Evolutionary conservation across 768 basidiomycete species (phyloP).

Genomic region (Cubamyces sp.): DNA sequence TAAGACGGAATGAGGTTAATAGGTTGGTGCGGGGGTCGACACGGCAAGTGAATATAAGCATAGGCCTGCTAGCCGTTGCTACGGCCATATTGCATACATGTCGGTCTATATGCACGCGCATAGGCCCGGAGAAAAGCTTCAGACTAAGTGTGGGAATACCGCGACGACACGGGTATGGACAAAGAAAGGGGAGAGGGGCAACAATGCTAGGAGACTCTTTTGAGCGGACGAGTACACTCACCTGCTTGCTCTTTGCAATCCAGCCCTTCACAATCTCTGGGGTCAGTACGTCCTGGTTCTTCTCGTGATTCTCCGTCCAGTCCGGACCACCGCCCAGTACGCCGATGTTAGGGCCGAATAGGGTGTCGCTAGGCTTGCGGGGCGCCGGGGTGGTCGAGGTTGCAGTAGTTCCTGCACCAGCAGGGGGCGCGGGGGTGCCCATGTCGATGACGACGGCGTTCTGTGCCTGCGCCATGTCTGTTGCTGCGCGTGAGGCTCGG

Average conservation of each 20-base stretch:
- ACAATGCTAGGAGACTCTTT: too few species aligned
- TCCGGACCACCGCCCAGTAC: conserved; percentile 67
- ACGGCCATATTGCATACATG: too few species aligned
- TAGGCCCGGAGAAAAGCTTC: too few species aligned
- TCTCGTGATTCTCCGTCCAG: conserved; percentile 71
- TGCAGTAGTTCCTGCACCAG: neutral
- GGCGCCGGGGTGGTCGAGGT: conserved; percentile 22
- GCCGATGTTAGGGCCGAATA: conserved; percentile 93
- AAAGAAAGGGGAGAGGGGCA: too few species aligned
- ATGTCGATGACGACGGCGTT: conserved; percentile 39
- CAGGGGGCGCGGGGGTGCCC: conserved; percentile 31
- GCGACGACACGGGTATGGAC: too few species aligned
- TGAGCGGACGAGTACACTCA: conserved; percentile 39
- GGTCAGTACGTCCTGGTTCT: conserved; percentile 74
- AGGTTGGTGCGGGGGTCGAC: neutral
- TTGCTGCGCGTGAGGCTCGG: conserved; percentile 48
- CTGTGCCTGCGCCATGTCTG: conserved; percentile 48
- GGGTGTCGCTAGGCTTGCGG: conserved; percentile 68
- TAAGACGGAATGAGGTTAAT: conserved; percentile 32
- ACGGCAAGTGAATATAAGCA: neutral
- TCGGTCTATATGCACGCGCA: too few species aligned
- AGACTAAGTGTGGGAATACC: too few species aligned
- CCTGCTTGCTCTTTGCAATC: conserved; percentile 89
- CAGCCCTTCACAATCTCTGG: conserved; percentile 81
- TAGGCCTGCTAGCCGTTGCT: too few species aligned